Conservation (phyloP, 2,329 filamentous ascomycete genomes). For the Domatiomyces globalis region DNA sequence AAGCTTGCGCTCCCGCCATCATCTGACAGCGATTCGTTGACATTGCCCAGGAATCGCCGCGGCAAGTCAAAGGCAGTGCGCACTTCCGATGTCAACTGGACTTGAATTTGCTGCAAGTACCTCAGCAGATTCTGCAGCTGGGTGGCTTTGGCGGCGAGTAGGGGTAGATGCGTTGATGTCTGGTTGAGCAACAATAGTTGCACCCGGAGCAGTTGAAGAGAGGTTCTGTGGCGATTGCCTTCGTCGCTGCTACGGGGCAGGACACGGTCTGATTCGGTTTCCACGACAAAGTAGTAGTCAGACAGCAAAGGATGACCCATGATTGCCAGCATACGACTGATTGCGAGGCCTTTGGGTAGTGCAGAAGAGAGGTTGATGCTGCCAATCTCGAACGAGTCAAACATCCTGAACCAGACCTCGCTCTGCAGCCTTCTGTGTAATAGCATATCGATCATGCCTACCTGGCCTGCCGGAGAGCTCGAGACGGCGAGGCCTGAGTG, state of each 20-base stretch:
- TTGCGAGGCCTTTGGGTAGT: constrained; percentile 27
- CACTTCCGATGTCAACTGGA: constrained; percentile 70
- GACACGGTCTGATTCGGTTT: constrained; percentile 24
- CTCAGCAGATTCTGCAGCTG: constrained; percentile 73
- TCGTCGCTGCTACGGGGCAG: constrained; percentile 1
- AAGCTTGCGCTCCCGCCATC: constrained; percentile 40
- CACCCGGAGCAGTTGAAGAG: constrained; percentile 54
- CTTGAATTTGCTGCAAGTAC: constrained; percentile 68
- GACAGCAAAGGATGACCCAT: constrained; percentile 58
- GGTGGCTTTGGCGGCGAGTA: constrained; percentile 75
- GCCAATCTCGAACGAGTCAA: constrained; percentile 72
- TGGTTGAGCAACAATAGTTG: constrained; percentile 72
- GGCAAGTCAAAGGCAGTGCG: constrained; percentile 69
- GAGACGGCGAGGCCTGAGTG: constrained; percentile 32
- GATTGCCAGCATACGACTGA: constrained; percentile 41
- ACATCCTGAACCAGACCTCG: constrained; percentile 65
- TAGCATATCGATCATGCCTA: constrained; percentile 61
- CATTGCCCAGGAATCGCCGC: constrained; percentile 57
- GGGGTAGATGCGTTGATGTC: constrained; percentile 57
- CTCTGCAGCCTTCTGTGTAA: constrained; percentile 39
- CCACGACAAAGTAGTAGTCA: constrained; percentile 58
- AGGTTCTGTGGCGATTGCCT: neutral
- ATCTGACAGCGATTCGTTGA: constrained; percentile 60
- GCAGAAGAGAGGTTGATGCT: constrained; percentile 40
- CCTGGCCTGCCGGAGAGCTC: constrained; percentile 18